These are phyloP conservation scores for Fraxinus americana DNA, from an alignment of 257 asterid species.

Conservation along the genomic window DNA sequence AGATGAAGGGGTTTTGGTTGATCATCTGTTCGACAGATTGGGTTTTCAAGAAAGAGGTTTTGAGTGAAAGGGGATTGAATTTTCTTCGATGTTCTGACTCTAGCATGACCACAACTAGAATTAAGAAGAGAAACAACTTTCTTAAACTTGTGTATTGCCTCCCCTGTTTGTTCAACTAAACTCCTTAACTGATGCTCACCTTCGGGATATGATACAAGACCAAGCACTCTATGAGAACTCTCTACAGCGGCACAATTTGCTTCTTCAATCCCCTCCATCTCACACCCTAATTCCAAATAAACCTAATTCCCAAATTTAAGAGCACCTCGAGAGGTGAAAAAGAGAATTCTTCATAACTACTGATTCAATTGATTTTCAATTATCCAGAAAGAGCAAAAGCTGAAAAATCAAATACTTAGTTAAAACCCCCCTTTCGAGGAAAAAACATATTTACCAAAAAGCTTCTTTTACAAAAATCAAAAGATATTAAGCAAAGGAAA, in stretches of 20 bases:
- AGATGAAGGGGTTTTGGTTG: slow-evolving; percentile 51
- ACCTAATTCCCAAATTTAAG: slow-evolving; percentile 19
- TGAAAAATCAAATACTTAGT: not conserved
- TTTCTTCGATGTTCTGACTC: slow-evolving; percentile 60
- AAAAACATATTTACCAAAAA: no score
- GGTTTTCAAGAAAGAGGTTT: slow-evolving; percentile 57
- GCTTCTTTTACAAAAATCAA: no score
- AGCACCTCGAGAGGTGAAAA: not conserved
- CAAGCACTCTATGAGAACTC: slow-evolving; percentile 77
- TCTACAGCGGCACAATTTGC: slow-evolving; percentile 77
- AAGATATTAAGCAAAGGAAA: no score
- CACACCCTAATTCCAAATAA: slow-evolving; percentile 34
- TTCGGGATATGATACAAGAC: slow-evolving; percentile 52
- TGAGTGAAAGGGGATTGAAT: slow-evolving; percentile 51
- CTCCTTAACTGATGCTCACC: slow-evolving; percentile 53
- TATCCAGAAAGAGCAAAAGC: slow-evolving; percentile 22
- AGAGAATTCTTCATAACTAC: slow-evolving; percentile 9
- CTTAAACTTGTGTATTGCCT: slow-evolving; percentile 69
- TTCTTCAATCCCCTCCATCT: slow-evolving; percentile 77
- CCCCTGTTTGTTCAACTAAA: slow-evolving; percentile 62
- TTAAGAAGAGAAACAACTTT: slow-evolving; percentile 69
- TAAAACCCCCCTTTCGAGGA: no score
- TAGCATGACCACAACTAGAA: slow-evolving; percentile 79
- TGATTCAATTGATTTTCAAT: slow-evolving; percentile 24
- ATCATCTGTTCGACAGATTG: slow-evolving; percentile 40